A percentile compares a stretch with the other conserved stretches of the same genome.
These are phyloP conservation scores for Thelephora ganbajun DNA, from an alignment of 768 basidiomycete species.

Conservation along the genomic window DNA sequence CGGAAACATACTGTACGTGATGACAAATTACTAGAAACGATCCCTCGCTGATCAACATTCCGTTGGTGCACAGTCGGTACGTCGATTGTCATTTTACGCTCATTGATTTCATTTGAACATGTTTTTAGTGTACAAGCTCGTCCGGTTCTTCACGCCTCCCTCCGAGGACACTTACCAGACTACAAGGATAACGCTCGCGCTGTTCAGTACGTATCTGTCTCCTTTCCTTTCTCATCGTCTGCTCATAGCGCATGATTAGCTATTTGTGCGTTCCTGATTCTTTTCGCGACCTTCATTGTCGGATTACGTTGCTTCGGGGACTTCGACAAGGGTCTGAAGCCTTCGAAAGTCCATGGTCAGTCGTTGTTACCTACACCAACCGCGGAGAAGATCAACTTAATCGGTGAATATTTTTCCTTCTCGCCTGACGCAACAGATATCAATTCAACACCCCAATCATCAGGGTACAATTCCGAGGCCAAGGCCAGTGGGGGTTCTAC, in stretches of 20 bases:
- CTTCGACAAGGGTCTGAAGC: slow-evolving; percentile 66
- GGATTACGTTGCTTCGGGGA: slow-evolving; percentile 71
- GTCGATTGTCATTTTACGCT: not conserved
- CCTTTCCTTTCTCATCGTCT: not conserved
- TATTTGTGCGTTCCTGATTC: slow-evolving; percentile 58
- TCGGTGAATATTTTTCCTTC: slow-evolving; percentile 21
- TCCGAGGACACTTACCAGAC: slow-evolving; percentile 43
- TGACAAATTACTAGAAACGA: not conserved
- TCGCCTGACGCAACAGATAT: slow-evolving; percentile 25
- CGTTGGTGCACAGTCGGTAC: slow-evolving; percentile 11
- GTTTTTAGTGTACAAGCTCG: slow-evolving; percentile 64
- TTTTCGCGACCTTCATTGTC: slow-evolving; percentile 61
- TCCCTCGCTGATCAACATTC: slow-evolving; percentile 2
- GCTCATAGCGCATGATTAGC: slow-evolving; percentile 25
- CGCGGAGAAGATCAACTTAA: slow-evolving; percentile 15
- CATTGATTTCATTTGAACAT: not conserved
- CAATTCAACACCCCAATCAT: slow-evolving; percentile 15
- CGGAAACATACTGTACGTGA: slow-evolving; percentile 60
- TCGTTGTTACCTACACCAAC: slow-evolving; percentile 20
- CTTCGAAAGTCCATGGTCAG: slow-evolving; percentile 68
- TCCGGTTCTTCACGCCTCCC: slow-evolving; percentile 60
- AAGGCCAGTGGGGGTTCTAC: not conserved
- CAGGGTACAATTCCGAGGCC: not conserved
- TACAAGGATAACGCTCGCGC: slow-evolving; percentile 68
- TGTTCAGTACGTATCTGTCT: slow-evolving; percentile 57